A percentile compares a stretch with the other conserved stretches of the same genome.
These are phyloP conservation scores for Kwoniella europaea DNA, from an alignment of 768 basidiomycete species.

Conservation along the genomic window DNA sequence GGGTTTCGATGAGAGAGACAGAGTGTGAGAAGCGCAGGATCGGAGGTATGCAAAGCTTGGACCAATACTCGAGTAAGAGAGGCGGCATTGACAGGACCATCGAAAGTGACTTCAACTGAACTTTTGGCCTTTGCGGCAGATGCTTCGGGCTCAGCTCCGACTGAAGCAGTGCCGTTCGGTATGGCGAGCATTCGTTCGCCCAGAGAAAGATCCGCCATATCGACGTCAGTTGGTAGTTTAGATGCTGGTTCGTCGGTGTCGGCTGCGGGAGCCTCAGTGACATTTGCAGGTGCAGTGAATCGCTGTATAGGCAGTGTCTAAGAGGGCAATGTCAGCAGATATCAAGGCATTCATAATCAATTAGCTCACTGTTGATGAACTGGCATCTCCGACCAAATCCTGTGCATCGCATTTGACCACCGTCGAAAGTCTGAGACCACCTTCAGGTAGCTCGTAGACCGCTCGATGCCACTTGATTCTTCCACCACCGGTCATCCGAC, in stretches of 20 bases:
- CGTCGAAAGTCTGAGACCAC: conserved; percentile 32
- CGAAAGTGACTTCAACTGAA: conserved; percentile 43
- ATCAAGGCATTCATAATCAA: neutral
- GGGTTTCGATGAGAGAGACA: conserved; percentile 74
- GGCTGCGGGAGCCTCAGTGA: conserved; percentile 32
- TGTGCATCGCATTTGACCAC: conserved; percentile 47
- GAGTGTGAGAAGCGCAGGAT: conserved; percentile 77
- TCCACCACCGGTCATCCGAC: conserved; percentile 53
- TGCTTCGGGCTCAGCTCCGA: conserved; percentile 37
- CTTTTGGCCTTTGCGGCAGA: conserved; percentile 34
- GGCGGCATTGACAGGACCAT: conserved; percentile 66
- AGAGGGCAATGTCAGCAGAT: neutral
- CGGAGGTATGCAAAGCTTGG: conserved; percentile 94
- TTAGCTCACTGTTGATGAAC: conserved; percentile 24
- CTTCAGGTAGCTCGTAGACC: conserved; percentile 38
- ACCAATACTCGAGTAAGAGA: conserved; percentile 92
- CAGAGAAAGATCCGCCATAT: conserved; percentile 87
- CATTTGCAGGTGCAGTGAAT: conserved; percentile 40
- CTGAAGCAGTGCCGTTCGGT: conserved; percentile 60
- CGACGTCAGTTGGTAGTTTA: conserved; percentile 64
- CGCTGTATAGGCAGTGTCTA: conserved; percentile 45
- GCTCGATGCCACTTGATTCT: conserved; percentile 51
- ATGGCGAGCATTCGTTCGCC: conserved; percentile 85
- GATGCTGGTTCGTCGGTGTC: conserved; percentile 42
- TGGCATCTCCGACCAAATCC: conserved; percentile 39